Evolutionary conservation across 129 eudicot species (phyloP), one percentile per base, ranked within the genome.

Genomic region (Daucus carota): DNA sequence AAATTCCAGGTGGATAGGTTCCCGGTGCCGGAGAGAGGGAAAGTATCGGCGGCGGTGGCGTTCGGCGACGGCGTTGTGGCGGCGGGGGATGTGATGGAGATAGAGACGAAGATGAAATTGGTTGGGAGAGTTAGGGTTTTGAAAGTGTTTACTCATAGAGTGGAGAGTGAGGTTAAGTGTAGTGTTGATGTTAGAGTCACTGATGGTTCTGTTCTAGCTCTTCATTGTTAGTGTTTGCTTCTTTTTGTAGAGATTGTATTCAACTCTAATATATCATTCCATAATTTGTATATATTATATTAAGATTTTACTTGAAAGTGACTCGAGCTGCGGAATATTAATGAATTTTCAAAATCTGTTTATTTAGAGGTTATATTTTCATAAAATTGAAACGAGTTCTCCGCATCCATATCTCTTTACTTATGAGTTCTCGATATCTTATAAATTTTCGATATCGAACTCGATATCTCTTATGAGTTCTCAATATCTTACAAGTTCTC

Each of bases 91-190:
- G 65, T 57, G 48, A 89, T 91, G 97, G 97, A 91, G 86, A 83
- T 94, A 42, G 96, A 91, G 85, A 85, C 97, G 81, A 83, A 81
- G 88, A 89, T 91, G 98, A 87, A 87, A 77, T 50, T 94, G 85
- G 97, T 86, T 6, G 98, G 98, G 80, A 87, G 93, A 82, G 96
- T 94, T 78, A 87, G 92, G 90, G 98, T 94, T 84, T 78, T 94
- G 88, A 86, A 84, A 82, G 88, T 94, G 72, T 86, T 94, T 32
- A 90, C 89, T 20, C 98, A 94, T 76, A 83, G 85, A 70, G 98
- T 94, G 54, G 96, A 89, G 84, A 94, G 90, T 41, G 80, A 82
- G 5, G 90, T 90, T 57, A 78, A 66, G 76, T 94, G 98, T 81
- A 86, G 90, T 11, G 98, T 94, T 38, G 83, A 80, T 14, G 81